Conservation (phyloP, 441 rosid species). For the Hura crepitans region DNA sequence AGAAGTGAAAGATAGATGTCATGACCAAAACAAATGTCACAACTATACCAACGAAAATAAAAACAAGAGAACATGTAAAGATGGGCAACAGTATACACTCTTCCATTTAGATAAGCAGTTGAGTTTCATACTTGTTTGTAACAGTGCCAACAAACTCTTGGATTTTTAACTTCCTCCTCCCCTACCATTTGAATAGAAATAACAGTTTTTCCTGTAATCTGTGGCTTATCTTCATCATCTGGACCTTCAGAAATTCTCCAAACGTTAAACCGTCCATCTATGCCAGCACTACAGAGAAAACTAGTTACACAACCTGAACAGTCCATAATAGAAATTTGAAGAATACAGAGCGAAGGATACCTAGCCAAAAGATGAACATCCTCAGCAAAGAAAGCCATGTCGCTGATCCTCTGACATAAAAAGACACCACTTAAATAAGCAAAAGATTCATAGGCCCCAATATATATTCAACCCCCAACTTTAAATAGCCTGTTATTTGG, state of each 20-base stretch:
- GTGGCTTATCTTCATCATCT: constrained; percentile 63
- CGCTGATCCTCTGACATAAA: constrained; percentile 58
- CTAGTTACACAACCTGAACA: constrained; percentile 12
- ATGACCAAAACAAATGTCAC: not conserved
- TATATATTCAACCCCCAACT: not conserved
- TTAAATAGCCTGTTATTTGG: not conserved
- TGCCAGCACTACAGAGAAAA: constrained; percentile 50
- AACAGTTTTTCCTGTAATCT: constrained; percentile 56
- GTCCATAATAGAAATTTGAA: constrained; percentile 14
- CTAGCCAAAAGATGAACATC: constrained; percentile 35
- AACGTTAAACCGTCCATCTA: constrained; percentile 63
- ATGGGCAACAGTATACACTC: not conserved
- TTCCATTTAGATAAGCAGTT: not conserved
- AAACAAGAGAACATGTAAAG: not conserved
- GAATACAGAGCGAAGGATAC: constrained; percentile 34
- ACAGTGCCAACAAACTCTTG: constrained; percentile 82
- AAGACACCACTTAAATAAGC: constrained; percentile 17
- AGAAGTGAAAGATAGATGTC: not conserved
- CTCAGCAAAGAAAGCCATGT: constrained; percentile 50
- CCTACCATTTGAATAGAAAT: constrained; percentile 63
- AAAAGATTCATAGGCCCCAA: not conserved
- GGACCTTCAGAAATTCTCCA: constrained; percentile 80
- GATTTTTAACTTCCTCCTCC: constrained; percentile 53
- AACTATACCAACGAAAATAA: not conserved
- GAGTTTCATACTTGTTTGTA: constrained; percentile 59